Percentiles rank a stretch among this genome's conserved stretches.
phyloP scores from a whole-genome alignment of 768 basidiomycete species.

The Favolaschia claudopus region DNA sequence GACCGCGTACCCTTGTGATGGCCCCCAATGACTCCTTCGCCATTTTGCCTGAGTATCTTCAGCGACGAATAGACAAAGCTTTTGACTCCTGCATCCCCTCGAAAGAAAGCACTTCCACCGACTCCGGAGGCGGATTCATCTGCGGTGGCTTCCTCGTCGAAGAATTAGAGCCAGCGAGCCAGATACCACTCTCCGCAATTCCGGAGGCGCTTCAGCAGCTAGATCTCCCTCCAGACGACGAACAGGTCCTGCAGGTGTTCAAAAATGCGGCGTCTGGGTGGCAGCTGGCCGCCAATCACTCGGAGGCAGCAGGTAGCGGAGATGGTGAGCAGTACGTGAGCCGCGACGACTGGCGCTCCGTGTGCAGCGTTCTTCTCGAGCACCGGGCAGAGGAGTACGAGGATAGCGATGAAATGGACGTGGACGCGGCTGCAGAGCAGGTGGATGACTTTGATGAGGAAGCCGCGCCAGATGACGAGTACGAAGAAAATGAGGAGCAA shows the following conservation, averaged over 20 bases:
- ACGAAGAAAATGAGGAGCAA: conserved; percentile 32
- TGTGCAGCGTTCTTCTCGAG: conserved; percentile 79
- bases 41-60: conserved; percentile 49
- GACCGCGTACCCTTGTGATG: too few species aligned
- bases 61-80: conserved; percentile 58
- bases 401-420: conserved; percentile 31
- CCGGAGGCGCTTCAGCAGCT: conserved; percentile 71
- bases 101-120: not conserved
- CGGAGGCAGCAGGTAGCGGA: conserved; percentile 20
- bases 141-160: conserved; percentile 43
- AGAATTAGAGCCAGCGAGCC: conserved; percentile 23
- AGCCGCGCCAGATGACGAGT: conserved; percentile 43
- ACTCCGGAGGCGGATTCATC: conserved; percentile 30
- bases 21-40: conserved; percentile 39
- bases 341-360: conserved; percentile 79
- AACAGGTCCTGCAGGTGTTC: conserved; percentile 76
- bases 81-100: conserved; percentile 46
- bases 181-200: conserved; percentile 64
- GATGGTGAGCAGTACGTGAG: conserved; percentile 52
- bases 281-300: conserved; percentile 42
- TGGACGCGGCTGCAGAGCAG: conserved; percentile 27
- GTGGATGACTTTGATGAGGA: conserved; percentile 26
- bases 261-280: conserved; percentile 82
- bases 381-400: conserved; percentile 40
- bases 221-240: conserved; percentile 74